Base-by-base conservation (phyloP, 768 basidiomycete species). In the Tricholoma terreum region DNA sequence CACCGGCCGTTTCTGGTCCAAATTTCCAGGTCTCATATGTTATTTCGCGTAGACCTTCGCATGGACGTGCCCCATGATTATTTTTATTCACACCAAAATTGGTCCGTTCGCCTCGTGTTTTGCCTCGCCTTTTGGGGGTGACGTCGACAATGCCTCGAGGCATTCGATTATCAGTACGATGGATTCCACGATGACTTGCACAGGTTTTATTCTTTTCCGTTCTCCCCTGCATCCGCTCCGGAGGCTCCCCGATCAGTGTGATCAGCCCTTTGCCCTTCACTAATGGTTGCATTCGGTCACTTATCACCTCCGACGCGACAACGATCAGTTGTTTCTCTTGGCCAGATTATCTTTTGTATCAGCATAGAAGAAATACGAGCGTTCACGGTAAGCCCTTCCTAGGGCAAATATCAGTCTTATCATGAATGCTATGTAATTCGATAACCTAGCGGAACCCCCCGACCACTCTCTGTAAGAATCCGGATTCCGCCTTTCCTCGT, bases 41-140 rank as follows among this genome's bases (percentile, higher is more conserved):
- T 49, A 49, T 38, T 24, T 8, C n/a, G 12, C 21, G 3, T 52
- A 40, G 19, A 52, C 35, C 14, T 52, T 52, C 17, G 19, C 24
- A 7, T 27, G 43, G 40, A 54, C 40, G 40, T 54, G 52, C 5
- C 9, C 30, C 51, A n/a, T 22, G 7, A 27, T 43, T 53, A 15
- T 42, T 53, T 19, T n/a, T 12, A 9, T 35, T 19, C 14, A 7
- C 27, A 21, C 24, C 40, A 33, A 30, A 48, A 17, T 17, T 54
- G 40, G 40, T 42, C 27, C 15, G 21, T 53, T 31, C 27, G 52
- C 52, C 52, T 54, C 52, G 38, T 54, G 52, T 43, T 31, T 35
- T 31, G 24, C 52, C 52, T 54, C 30, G 35, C 38, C 17, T 9
- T 3, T 14, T 4, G 19, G 6, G 24, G 15, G 40, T 54, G 52